Evolutionary conservation across 2,329 filamentous ascomycete species (phyloP).

Genomic region (Ascochyta clinopodiicola): DNA sequence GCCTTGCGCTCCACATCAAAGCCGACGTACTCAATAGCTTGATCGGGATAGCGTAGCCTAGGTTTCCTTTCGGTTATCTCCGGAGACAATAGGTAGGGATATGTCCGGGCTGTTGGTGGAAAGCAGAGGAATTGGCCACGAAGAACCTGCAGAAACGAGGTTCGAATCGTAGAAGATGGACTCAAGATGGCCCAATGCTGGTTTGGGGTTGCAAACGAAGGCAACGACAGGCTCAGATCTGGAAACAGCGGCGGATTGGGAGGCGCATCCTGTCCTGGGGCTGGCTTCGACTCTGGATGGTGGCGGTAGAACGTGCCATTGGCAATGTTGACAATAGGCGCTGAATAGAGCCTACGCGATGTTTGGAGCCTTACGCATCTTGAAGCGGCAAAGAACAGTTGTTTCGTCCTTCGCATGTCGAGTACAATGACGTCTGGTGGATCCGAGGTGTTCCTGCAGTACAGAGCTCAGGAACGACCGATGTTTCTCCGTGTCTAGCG

Average conservation of each 20-base stretch:
- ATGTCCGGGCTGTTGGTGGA: slow-evolving; percentile 77
- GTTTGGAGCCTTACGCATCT: slow-evolving; percentile 29
- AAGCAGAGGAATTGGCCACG: slow-evolving; percentile 76
- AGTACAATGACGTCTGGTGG: slow-evolving; percentile 14
- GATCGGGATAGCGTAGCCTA: slow-evolving; percentile 64
- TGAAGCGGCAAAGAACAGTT: slow-evolving; percentile 38
- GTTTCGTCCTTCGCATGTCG: slow-evolving; percentile 43
- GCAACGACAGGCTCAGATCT: slow-evolving; percentile 72
- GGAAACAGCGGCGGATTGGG: slow-evolving; percentile 77
- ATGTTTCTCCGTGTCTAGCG: slow-evolving; percentile 5
- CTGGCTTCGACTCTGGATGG: slow-evolving; percentile 60
- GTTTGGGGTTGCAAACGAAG: slow-evolving; percentile 57
- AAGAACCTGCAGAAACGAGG: slow-evolving; percentile 80
- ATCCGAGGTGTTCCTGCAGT: slow-evolving; percentile 10
- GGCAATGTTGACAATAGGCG: slow-evolving; percentile 41
- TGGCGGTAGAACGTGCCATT: slow-evolving; percentile 85
- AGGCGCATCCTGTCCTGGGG: slow-evolving; percentile 51
- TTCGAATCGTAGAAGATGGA: slow-evolving; percentile 78
- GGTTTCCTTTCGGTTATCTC: slow-evolving; percentile 61
- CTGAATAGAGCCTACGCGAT: slow-evolving; percentile 24
- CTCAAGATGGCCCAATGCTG: slow-evolving; percentile 87
- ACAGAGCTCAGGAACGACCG: neutral
- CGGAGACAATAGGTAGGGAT: slow-evolving; percentile 75
- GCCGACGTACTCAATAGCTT: slow-evolving; percentile 86
- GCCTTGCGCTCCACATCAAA: slow-evolving; percentile 77